phyloP scores from a whole-genome alignment of 2,329 filamentous ascomycete genomes.

The Aureobasidium vineae region DNA sequence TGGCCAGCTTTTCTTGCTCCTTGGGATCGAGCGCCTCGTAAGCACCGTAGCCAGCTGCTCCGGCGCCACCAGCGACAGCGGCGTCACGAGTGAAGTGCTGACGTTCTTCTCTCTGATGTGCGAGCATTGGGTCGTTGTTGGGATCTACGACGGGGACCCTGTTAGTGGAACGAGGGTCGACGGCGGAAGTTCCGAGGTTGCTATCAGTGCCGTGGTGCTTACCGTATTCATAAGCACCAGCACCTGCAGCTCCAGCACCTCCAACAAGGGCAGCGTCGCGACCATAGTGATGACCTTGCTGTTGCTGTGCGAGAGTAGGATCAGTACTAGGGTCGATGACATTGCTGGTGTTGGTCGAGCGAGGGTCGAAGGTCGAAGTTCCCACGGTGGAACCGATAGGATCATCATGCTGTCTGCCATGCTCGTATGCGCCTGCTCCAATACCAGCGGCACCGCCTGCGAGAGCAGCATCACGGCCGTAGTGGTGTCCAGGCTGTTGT shows the following conservation, averaged over 20 bases:
- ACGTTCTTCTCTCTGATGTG: slow-evolving; percentile 25
- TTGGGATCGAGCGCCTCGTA: slow-evolving; percentile 34
- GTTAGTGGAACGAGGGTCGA: slow-evolving; percentile 35
- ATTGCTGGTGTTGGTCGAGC: slow-evolving; percentile 34
- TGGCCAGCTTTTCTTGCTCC: slow-evolving; percentile 36
- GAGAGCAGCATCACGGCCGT: slow-evolving; percentile 36
- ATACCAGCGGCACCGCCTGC: slow-evolving; percentile 37
- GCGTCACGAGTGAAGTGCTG: slow-evolving; percentile 34
- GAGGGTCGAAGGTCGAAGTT: slow-evolving; percentile 34
- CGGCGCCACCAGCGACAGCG: slow-evolving; percentile 34
- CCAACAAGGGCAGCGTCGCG: slow-evolving; percentile 38
- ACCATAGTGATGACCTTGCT: slow-evolving; percentile 35
- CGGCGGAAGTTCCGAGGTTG: slow-evolving; percentile 32
- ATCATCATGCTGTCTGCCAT: slow-evolving; percentile 33
- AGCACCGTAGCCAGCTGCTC: slow-evolving; percentile 32
- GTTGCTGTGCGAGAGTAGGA: slow-evolving; percentile 1
- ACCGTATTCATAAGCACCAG: slow-evolving; percentile 32
- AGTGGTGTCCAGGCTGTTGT: slow-evolving; percentile 32
- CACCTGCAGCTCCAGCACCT: slow-evolving; percentile 37
- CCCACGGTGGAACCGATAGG: slow-evolving; percentile 28
- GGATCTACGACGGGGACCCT: slow-evolving; percentile 33
- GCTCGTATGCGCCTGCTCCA: slow-evolving; percentile 39
- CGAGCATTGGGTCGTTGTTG: slow-evolving; percentile 16
- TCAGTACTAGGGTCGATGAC: slow-evolving; percentile 31
- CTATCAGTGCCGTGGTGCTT: background rate